These are phyloP conservation scores for Hapsidospora chrysogenum DNA, from an alignment of 495 filamentous ascomycete genomes.

Conservation along the genomic window DNA sequence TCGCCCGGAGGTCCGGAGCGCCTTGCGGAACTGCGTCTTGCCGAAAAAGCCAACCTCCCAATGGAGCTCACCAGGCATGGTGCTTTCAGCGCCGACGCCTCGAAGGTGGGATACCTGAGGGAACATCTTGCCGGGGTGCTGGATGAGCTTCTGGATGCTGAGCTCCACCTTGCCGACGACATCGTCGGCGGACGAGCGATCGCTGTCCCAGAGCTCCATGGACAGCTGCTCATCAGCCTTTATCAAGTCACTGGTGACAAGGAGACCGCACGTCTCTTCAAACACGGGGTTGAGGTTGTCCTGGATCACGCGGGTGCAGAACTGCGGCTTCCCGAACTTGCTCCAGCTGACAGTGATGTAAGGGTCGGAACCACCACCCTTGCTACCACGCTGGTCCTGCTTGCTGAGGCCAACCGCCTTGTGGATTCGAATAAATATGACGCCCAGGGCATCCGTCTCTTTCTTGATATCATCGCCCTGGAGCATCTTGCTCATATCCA, in stretches of 20 bases:
- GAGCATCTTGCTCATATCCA: slow-evolving; percentile 80
- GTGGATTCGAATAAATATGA: slow-evolving; percentile 85
- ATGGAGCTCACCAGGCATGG: slow-evolving; percentile 84
- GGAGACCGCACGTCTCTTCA: slow-evolving; percentile 73
- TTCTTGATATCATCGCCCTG: slow-evolving; percentile 83
- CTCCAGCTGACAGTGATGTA: slow-evolving; percentile 59
- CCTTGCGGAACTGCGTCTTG: slow-evolving; percentile 70
- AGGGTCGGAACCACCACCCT: slow-evolving; percentile 84
- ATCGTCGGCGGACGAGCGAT: slow-evolving; percentile 76
- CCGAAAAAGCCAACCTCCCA: slow-evolving; percentile 94
- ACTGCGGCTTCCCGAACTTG: slow-evolving; percentile 96
- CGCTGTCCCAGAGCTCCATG: slow-evolving; percentile 91
- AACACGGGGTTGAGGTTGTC: slow-evolving; percentile 91
- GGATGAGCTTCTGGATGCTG: slow-evolving; percentile 83
- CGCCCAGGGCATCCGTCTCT: slow-evolving; percentile 66
- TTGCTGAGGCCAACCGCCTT: slow-evolving; percentile 76
- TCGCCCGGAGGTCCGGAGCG: slow-evolving; percentile 72
- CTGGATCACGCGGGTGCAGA: slow-evolving; percentile 86
- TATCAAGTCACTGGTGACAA: slow-evolving; percentile 75
- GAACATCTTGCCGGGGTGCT: slow-evolving; percentile 84
- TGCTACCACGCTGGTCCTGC: slow-evolving; percentile 68
- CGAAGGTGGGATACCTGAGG: slow-evolving; percentile 72
- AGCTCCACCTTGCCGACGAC: slow-evolving; percentile 89
- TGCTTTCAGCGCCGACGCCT: slow-evolving; percentile 64
- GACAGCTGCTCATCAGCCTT: slow-evolving; percentile 85